Base-by-base conservation (phyloP, 106 monocot genomes). In the Cymbidium sinense region DNA sequence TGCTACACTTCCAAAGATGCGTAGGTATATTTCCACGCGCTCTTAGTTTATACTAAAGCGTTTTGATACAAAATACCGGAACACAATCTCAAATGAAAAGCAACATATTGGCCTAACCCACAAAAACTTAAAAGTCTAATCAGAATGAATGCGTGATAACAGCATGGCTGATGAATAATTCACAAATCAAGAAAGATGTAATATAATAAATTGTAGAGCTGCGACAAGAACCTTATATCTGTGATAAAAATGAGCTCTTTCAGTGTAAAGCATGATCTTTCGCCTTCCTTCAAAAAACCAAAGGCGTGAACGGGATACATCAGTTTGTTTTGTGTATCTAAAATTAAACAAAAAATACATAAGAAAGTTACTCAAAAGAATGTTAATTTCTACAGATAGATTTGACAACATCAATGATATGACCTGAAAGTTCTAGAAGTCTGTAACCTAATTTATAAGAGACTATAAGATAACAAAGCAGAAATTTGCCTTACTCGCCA, bases 191-290 rank as follows among this genome's bases (percentile, higher is more conserved):
- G 23, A 62, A 62, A 27, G 15, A 25, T 7, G 11, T 62, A 62
- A 62, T 62, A 25, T 27, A 62, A 62, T 62, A 62, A 62, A 25
- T 58, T 25, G 6, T 64, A 25, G 8, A 74, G 74, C 41, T 76
- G 36, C 8, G 37, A 47, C 1, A 25, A 35, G 47, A 67, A 98
- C 96, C 96, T 94, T 94, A 62, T 99, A 99, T 95, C 99, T 87
- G 50, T 89, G 90, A 76, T 99, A 99, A 78, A 99, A 99, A 88
- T 99, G 95, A 81, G 95, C 87, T 71, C 99, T 92, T 78, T 99
- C 99, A 39, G 95, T 99, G 77, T 99, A 99, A 50, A 95, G 86
- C 88, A 99, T 90, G 61, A 99, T 99, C 79, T 99, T 99, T 76
- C 90, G 73, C 65, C 87, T 78, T 35, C 95, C 99, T 77, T 92